A percentile compares a stretch with the other conserved stretches of the same genome.
Evolutionary conservation across 148 eudicot species (phyloP).

Genomic region (Spergularia marina): DNA sequence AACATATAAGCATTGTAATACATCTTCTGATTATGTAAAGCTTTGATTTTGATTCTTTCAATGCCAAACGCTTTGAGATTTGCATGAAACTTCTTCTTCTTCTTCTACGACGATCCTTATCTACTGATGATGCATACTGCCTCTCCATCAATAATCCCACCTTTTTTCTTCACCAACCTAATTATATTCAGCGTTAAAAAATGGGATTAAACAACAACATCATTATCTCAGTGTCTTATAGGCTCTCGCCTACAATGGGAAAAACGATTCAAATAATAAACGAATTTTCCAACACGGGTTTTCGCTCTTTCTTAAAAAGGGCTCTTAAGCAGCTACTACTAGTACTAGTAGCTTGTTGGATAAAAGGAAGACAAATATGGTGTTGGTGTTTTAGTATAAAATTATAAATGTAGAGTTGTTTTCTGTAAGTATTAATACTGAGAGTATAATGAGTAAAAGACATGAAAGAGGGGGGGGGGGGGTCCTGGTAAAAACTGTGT

Average conservation of each 20-base stretch:
- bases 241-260: no score
- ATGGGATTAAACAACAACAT: no score
- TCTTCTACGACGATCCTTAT: background rate
- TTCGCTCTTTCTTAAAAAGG: no score
- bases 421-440: background rate
- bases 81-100: background rate
- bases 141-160: background rate
- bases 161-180: background rate
- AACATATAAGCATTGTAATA: slow-evolving; percentile 46
- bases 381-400: background rate
- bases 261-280: no score
- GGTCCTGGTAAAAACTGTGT: background rate
- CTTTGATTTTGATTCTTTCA: slow-evolving; percentile 43
- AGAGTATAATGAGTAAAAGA: background rate
- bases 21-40: slow-evolving; percentile 48
- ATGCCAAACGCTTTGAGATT: slow-evolving; percentile 25
- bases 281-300: no score
- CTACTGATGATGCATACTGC: background rate
- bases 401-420: background rate
- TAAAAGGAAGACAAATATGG: background rate
- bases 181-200: no score
- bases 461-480: no score
- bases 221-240: no score
- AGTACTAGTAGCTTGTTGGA: background rate
- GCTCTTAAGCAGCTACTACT: no score